Percentiles rank a stretch among this genome's conserved stretches.
Evolutionary conservation across 257 asterid species (phyloP).

Genomic region (Handroanthus guayacan): DNA sequence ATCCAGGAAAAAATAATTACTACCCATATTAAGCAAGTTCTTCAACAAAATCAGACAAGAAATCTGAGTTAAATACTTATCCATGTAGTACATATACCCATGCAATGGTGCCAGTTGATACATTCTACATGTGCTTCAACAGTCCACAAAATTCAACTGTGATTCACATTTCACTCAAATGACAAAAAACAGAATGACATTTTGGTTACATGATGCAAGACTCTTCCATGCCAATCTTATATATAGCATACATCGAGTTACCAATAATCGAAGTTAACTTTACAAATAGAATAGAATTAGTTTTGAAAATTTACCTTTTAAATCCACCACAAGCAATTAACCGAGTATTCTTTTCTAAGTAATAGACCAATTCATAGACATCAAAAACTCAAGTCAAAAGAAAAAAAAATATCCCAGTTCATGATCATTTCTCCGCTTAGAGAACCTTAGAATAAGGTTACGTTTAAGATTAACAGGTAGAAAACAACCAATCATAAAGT

Average conservation of each 20-base stretch:
- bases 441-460: neutral
- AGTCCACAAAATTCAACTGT: neutral
- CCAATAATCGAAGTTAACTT: neutral
- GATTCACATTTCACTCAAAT: neutral
- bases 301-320: no score
- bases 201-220: neutral
- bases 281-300: no score
- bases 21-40: slow-evolving; percentile 26
- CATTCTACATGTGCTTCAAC: neutral
- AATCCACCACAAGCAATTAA: neutral
- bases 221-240: neutral
- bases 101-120: neutral
- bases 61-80: neutral
- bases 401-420: slow-evolving; percentile 9
- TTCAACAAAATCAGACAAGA: slow-evolving; percentile 20
- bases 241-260: neutral
- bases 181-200: neutral
- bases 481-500: slow-evolving; percentile 9
- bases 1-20: slow-evolving; percentile 29
- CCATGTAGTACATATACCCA: neutral
- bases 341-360: slow-evolving; percentile 1
- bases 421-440: slow-evolving; percentile 12
- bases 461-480: neutral
- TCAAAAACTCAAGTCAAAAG: neutral
- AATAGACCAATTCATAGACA: slow-evolving; percentile 5